A percentile compares a stretch with the other conserved stretches of the same genome.
Conservation (phyloP, 345 rosid species). For the Gossypium rotundifolium region DNA sequence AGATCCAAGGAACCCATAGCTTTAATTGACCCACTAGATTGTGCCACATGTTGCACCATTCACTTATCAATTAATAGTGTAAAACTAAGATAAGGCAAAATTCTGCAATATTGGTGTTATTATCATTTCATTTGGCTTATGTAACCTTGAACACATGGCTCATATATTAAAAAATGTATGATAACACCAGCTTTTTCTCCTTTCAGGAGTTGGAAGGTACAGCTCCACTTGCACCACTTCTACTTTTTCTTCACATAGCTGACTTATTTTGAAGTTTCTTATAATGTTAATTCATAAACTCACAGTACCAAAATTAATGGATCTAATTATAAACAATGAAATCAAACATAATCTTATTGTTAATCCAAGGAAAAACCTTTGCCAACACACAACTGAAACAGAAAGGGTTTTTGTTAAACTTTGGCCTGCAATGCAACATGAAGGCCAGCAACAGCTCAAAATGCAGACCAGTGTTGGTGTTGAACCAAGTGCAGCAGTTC, state of each 20-base stretch:
- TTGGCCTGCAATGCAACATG: too few relatives aligned
- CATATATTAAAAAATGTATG: background rate
- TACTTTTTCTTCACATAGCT: background rate
- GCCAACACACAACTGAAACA: background rate
- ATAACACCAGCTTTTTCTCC: constrained; percentile 6
- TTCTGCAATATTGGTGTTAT: too few relatives aligned
- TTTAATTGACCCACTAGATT: background rate
- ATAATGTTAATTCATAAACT: too few relatives aligned
- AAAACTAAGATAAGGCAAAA: background rate
- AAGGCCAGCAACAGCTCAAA: too few relatives aligned
- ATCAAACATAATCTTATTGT: background rate
- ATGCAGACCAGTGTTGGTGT: too few relatives aligned
- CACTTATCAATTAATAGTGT: constrained; percentile 1
- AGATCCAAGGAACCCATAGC: background rate
- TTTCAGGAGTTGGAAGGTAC: constrained; percentile 4
- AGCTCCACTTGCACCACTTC: background rate
- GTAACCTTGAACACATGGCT: too few relatives aligned
- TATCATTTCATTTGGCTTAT: too few relatives aligned
- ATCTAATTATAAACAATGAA: too few relatives aligned
- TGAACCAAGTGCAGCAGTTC: too few relatives aligned
- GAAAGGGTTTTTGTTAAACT: too few relatives aligned
- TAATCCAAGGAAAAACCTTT: constrained; percentile 1
- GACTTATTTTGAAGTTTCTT: background rate
- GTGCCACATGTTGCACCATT: constrained; percentile 9
- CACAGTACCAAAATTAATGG: too few relatives aligned